phyloP scores from a whole-genome alignment of 2,329 filamentous ascomycete genomes.

The Colletotrichum sublineola region DNA sequence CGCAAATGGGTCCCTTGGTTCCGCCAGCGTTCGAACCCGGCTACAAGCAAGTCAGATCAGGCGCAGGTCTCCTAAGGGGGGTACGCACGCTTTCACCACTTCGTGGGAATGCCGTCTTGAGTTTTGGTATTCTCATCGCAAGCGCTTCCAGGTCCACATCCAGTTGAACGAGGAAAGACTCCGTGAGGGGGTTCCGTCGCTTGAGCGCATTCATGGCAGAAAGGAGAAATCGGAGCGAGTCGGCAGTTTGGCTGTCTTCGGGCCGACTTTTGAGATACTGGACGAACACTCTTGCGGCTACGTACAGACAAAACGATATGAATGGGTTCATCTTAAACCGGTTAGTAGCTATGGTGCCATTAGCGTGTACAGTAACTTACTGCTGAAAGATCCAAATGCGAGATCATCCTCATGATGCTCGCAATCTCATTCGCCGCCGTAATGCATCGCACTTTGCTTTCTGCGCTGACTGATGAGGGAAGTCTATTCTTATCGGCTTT shows the following conservation, averaged over 20 bases:
- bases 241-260: slow-evolving; percentile 81
- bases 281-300: slow-evolving; percentile 94
- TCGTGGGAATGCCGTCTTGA: slow-evolving; percentile 68
- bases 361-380: slow-evolving; percentile 65
- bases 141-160: slow-evolving; percentile 90
- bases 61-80: not conserved
- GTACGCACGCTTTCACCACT: slow-evolving; percentile 64
- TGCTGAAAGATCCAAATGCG: slow-evolving; percentile 85
- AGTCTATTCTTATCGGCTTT: slow-evolving; percentile 93
- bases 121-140: slow-evolving; percentile 70
- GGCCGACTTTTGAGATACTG: slow-evolving; percentile 97
- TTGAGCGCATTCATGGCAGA: slow-evolving; percentile 92
- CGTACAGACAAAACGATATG: slow-evolving; percentile 94
- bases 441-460: slow-evolving; percentile 94
- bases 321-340: slow-evolving; percentile 87
- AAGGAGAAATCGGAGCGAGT: slow-evolving; percentile 90
- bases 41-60: slow-evolving; percentile 44
- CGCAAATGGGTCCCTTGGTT: slow-evolving; percentile 48
- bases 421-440: slow-evolving; percentile 94
- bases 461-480: slow-evolving; percentile 80
- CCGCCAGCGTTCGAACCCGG: slow-evolving; percentile 46
- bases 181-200: slow-evolving; percentile 88
- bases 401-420: slow-evolving; percentile 94
- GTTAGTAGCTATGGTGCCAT: slow-evolving; percentile 44
- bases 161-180: slow-evolving; percentile 93